Conservation (phyloP, 2,329 filamentous ascomycete genomes). For the Zasmidium cellare region DNA sequence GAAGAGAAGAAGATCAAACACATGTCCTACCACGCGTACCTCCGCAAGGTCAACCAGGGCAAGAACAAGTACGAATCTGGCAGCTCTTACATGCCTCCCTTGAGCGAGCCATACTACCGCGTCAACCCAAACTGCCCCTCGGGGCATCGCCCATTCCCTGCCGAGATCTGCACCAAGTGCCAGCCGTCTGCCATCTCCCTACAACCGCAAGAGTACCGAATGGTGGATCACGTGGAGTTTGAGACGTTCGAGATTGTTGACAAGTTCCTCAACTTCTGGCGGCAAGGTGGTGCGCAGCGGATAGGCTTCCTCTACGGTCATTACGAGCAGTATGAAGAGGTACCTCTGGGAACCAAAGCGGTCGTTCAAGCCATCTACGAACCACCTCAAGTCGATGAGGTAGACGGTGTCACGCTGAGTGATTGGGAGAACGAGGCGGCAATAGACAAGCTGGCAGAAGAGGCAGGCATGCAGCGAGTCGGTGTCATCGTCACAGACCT, state of each 20-base stretch:
- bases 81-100: constrained; percentile 91
- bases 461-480: constrained; percentile 84
- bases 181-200: constrained; percentile 96
- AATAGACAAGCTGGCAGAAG: constrained; percentile 74
- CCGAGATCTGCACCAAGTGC: constrained; percentile 97
- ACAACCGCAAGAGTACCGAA: constrained; percentile 89
- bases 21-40: constrained; percentile 89
- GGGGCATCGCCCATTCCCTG: constrained; percentile 89
- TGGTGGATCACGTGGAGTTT: constrained; percentile 98
- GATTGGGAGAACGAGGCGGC: constrained; percentile 84
- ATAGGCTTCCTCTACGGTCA: constrained; percentile 88
- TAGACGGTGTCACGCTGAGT: constrained; percentile 81
- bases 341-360: constrained; percentile 91
- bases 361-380: constrained; percentile 98
- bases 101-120: constrained; percentile 89
- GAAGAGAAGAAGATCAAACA: constrained; percentile 98
- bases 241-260: constrained; percentile 82
- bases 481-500: constrained; percentile 96
- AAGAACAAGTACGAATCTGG: constrained; percentile 95
- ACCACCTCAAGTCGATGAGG: constrained; percentile 84
- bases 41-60: constrained; percentile 91
- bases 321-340: constrained; percentile 87
- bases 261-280: constrained; percentile 88
- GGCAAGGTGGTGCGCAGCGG: constrained; percentile 78
- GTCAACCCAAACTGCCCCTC: constrained; percentile 88